Conservation (phyloP, 2,329 filamentous ascomycete species). For the Septoria linicola region DNA sequence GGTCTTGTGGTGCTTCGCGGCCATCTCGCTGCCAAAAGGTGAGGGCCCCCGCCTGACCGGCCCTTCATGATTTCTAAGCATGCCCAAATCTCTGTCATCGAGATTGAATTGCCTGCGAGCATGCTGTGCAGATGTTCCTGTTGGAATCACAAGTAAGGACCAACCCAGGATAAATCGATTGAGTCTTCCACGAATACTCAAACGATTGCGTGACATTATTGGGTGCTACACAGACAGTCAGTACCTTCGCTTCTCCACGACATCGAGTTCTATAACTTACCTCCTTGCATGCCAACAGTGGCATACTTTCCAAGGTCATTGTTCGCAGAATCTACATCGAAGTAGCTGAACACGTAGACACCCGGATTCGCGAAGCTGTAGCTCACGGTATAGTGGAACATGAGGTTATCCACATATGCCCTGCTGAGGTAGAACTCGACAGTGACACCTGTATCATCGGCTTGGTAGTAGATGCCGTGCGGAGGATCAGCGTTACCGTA, state of each 20-base stretch:
- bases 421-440: slow-evolving; percentile 36
- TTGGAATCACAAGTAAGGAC: slow-evolving; percentile 30
- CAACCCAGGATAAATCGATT: slow-evolving; percentile 25
- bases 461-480: slow-evolving; percentile 39
- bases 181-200: slow-evolving; percentile 23
- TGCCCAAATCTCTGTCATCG: too few species aligned
- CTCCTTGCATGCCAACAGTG: slow-evolving; percentile 33
- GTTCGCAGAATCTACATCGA: slow-evolving; percentile 26
- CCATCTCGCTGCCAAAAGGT: too few species aligned
- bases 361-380: slow-evolving; percentile 34
- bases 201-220: slow-evolving; percentile 12
- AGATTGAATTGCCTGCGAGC: neutral
- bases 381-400: slow-evolving; percentile 36
- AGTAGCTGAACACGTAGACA: slow-evolving; percentile 35
- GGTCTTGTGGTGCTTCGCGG: too few species aligned
- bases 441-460: slow-evolving; percentile 29
- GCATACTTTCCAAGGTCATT: slow-evolving; percentile 26
- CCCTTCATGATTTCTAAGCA: too few species aligned
- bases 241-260: neutral
- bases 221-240: slow-evolving; percentile 3
- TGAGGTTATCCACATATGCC: slow-evolving; percentile 17
- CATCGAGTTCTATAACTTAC: slow-evolving; percentile 34
- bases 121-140: slow-evolving; percentile 18
- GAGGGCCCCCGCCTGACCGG: too few species aligned
- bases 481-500: slow-evolving; percentile 18